Percentiles rank a stretch among this genome's conserved stretches.
phyloP scores from a whole-genome alignment of 2,329 filamentous ascomycete genomes.

The Microsporum ferrugineum region DNA sequence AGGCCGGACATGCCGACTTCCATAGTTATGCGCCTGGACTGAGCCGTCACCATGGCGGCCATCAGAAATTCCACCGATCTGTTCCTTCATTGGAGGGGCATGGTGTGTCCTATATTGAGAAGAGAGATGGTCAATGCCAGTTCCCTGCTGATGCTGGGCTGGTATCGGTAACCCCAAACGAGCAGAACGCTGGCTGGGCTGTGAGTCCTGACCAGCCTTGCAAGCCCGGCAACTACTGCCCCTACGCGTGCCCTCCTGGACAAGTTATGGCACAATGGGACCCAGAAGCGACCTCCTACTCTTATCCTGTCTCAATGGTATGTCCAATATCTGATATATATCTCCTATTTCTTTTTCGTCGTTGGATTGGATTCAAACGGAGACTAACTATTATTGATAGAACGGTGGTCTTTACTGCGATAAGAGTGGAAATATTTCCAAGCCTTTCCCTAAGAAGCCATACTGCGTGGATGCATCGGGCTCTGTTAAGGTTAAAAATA shows the following conservation, averaged over 20 bases:
- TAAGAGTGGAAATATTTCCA: constrained; percentile 50
- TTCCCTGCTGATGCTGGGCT: constrained; percentile 58
- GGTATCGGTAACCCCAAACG: constrained; percentile 53
- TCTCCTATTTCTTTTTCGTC: neutral
- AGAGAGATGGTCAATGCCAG: constrained; percentile 47
- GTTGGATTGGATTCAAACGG: neutral
- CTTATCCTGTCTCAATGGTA: constrained; percentile 62
- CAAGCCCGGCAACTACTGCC: constrained; percentile 57
- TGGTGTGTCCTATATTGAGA: constrained; percentile 32
- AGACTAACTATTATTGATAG: constrained; percentile 31
- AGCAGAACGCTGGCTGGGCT: constrained; percentile 62
- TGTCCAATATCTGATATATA: constrained; percentile 21
- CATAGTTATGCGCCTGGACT: constrained; percentile 13
- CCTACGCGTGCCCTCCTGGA: constrained; percentile 63
- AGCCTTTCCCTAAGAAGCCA: constrained; percentile 56
- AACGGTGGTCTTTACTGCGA: constrained; percentile 66
- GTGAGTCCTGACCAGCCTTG: constrained; percentile 66
- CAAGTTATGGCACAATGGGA: constrained; percentile 74
- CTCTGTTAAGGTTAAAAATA: constrained; percentile 54
- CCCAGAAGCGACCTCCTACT: constrained; percentile 53
- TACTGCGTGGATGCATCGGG: constrained; percentile 62
- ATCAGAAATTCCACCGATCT: constrained; percentile 17
- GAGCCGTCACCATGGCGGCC: constrained; percentile 15
- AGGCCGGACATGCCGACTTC: constrained; percentile 5
- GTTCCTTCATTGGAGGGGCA: constrained; percentile 10